These are phyloP conservation scores for Lanmaoa rubissima DNA, from an alignment of 768 basidiomycete species.

Conservation along the genomic window DNA sequence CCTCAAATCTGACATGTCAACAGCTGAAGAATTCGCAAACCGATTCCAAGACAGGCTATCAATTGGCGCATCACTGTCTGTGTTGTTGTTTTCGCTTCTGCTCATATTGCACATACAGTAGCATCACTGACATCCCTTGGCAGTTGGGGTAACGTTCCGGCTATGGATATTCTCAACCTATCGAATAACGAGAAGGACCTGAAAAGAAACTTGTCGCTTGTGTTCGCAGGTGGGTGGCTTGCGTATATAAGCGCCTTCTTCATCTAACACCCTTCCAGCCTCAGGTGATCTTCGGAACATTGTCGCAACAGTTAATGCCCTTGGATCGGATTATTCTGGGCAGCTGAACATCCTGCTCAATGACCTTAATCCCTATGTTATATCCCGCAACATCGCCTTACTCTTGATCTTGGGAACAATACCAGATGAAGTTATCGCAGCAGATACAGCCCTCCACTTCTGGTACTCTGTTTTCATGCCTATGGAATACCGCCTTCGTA, in stretches of 20 bases:
- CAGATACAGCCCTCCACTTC: constrained; percentile 46
- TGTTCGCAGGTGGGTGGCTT: constrained; percentile 22
- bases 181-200: constrained; percentile 21
- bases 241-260: background rate
- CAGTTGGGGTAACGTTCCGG: constrained; percentile 38
- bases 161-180: constrained; percentile 32
- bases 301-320: constrained; percentile 40
- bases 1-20: background rate
- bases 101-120: background rate
- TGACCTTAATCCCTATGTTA: constrained; percentile 33
- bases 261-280: constrained; percentile 27
- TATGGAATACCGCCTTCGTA: constrained; percentile 26
- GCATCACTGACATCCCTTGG: background rate
- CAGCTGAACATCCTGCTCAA: constrained; percentile 41
- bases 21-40: constrained; percentile 7
- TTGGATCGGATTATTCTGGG: constrained; percentile 42
- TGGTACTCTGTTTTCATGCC: constrained; percentile 49
- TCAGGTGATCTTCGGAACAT: constrained; percentile 51
- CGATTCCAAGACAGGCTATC: constrained; percentile 27
- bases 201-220: constrained; percentile 22
- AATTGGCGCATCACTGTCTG: constrained; percentile 26
- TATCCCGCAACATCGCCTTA: constrained; percentile 41
- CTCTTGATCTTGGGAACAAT: constrained; percentile 41
- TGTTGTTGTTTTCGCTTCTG: background rate
- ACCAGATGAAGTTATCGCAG: constrained; percentile 33